phyloP scores from a whole-genome alignment of 805 yeast genomes.

The Zygosaccharomyces bailii region DNA sequence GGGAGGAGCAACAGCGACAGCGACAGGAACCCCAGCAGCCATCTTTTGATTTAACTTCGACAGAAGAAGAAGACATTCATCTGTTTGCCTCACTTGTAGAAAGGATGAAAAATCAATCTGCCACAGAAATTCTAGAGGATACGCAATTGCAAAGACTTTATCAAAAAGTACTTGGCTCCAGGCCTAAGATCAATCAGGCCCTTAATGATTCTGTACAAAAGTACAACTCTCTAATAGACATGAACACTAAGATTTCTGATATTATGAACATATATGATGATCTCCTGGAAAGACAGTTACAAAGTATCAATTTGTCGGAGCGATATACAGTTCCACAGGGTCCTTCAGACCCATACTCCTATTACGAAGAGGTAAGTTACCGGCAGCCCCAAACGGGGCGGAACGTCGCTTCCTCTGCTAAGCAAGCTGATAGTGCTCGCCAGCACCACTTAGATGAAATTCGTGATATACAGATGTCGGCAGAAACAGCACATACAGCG shows the following conservation, averaged over 20 bases:
- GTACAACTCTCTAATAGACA: conserved; percentile 63
- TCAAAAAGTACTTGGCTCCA: conserved; percentile 53
- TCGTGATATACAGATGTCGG: conserved; percentile 7
- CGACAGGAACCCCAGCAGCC: conserved; percentile 14
- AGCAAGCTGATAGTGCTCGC: not conserved
- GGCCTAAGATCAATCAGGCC: conserved; percentile 66
- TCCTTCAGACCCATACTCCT: conserved; percentile 29
- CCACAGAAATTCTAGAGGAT: conserved; percentile 38
- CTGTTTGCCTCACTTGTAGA: conserved; percentile 67
- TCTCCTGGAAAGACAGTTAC: conserved; percentile 56
- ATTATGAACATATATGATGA: conserved; percentile 74
- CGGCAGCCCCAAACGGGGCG: conserved; percentile 1
- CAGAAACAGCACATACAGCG: conserved; percentile 1
- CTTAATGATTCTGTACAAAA: conserved; percentile 55
- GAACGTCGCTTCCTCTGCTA: not conserved
- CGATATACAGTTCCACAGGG: conserved; percentile 29
- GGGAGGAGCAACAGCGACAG: conserved; percentile 9
- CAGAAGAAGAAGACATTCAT: conserved; percentile 68
- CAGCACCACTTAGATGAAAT: conserved; percentile 12
- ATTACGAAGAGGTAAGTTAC: conserved; percentile 8
- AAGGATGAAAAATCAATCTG: conserved; percentile 46
- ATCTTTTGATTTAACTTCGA: conserved; percentile 43
- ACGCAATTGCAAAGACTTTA: conserved; percentile 42
- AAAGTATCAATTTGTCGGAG: conserved; percentile 37
- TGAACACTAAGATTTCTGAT: conserved; percentile 75